Percentiles rank a stretch among this genome's conserved stretches.
These are phyloP conservation scores for Teratosphaeria nubilosa DNA, from an alignment of 2,329 filamentous ascomycete genomes.

Conservation along the genomic window DNA sequence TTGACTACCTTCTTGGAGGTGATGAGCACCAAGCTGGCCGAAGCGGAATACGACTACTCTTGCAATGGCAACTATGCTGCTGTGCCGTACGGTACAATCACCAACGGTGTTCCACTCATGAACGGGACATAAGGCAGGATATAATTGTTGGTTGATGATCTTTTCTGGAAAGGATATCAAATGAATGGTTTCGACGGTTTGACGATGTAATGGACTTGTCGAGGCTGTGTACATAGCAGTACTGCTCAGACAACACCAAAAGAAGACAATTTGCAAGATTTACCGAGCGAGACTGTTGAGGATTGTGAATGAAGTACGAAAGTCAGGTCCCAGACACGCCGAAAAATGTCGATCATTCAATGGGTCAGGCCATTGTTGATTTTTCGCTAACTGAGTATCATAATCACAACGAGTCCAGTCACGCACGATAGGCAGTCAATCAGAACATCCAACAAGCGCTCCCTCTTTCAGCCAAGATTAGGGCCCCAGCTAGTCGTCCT, in stretches of 20 bases:
- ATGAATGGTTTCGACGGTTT: not conserved
- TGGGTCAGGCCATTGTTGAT: no score
- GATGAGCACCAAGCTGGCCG: slow-evolving; percentile 47
- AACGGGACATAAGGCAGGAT: slow-evolving; percentile 1
- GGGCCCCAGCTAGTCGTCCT: not conserved
- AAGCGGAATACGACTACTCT: slow-evolving; percentile 52
- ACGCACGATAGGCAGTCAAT: no score
- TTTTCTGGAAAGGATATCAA: not conserved
- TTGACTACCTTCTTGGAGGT: slow-evolving; percentile 55
- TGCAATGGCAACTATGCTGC: slow-evolving; percentile 52
- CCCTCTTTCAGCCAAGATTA: not conserved
- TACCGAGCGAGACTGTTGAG: no score
- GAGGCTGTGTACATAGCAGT: not conserved
- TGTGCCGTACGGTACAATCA: slow-evolving; percentile 40
- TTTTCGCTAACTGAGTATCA: no score
- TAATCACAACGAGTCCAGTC: no score
- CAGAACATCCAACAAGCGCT: no score
- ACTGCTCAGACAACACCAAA: not conserved
- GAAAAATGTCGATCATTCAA: no score
- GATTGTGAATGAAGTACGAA: no score
- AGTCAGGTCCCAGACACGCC: no score
- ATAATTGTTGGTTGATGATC: no score
- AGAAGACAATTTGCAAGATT: no score
- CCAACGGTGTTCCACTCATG: slow-evolving; percentile 39
- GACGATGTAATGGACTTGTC: not conserved